phyloP scores from a whole-genome alignment of 139 green algal species.

The Astrephomene gubernaculifera region DNA sequence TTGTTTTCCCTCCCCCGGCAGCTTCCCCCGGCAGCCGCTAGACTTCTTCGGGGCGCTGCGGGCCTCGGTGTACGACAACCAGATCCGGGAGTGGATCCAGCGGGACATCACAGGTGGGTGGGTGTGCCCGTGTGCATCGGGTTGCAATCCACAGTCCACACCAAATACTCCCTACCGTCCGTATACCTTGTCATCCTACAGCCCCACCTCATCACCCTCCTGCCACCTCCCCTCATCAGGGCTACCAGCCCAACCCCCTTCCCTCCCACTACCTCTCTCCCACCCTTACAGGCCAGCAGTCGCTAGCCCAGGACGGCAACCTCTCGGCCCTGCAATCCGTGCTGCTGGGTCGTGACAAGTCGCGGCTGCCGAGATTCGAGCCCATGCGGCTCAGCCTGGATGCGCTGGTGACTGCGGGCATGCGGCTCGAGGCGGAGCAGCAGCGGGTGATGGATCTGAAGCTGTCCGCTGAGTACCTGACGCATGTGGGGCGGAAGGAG shows the following conservation, averaged over 20 bases:
- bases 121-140: neutral
- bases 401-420: slow-evolving; percentile 68
- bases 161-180: neutral
- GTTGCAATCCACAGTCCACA: too few relatives aligned
- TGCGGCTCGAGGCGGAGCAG: slow-evolving; percentile 66
- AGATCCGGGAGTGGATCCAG: slow-evolving; percentile 80
- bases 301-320: slow-evolving; percentile 54
- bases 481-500: slow-evolving; percentile 43
- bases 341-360: slow-evolving; percentile 48
- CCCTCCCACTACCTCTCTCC: neutral
- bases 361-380: slow-evolving; percentile 70
- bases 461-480: slow-evolving; percentile 77
- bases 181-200: neutral
- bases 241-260: neutral
- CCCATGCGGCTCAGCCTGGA: slow-evolving; percentile 66
- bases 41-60: slow-evolving; percentile 92
- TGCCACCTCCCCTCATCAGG: too few relatives aligned
- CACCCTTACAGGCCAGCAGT: slow-evolving; percentile 39
- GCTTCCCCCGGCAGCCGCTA: slow-evolving; percentile 72
- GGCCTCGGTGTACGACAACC: slow-evolving; percentile 80
- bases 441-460: slow-evolving; percentile 56
- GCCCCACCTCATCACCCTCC: neutral
- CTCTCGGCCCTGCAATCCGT: slow-evolving; percentile 51
- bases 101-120: slow-evolving; percentile 25
- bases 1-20: too few relatives aligned